phyloP scores from a whole-genome alignment of 768 basidiomycete genomes.

The Kwoniella dejecticola region DNA sequence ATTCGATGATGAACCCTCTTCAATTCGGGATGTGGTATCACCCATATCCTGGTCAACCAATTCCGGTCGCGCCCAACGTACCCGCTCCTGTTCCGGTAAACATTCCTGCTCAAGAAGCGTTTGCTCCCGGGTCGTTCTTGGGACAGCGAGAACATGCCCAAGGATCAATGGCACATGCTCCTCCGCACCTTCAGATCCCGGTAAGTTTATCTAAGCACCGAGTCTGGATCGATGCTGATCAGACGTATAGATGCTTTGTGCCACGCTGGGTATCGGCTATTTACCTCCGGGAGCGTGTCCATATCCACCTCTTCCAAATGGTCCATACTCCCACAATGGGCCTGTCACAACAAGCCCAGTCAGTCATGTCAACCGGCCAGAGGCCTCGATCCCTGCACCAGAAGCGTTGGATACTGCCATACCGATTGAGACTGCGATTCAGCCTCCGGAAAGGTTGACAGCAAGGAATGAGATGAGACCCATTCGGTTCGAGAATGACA shows the following conservation, averaged over 20 bases:
- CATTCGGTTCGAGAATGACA: conserved; percentile 12
- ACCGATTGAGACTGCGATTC: neutral
- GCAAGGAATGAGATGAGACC: neutral
- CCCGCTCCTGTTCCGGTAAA: too few species aligned
- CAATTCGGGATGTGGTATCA: too few species aligned
- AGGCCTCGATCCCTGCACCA: neutral
- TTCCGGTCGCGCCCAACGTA: too few species aligned
- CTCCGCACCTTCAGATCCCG: neutral
- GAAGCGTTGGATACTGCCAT: neutral
- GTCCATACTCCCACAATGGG: too few species aligned
- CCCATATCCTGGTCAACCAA: too few species aligned
- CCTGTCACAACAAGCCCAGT: too few species aligned
- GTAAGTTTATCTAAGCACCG: neutral
- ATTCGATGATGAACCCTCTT: too few species aligned
- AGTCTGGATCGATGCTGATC: neutral
- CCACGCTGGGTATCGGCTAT: conserved; percentile 3
- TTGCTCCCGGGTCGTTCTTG: too few species aligned
- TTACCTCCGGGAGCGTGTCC: neutral
- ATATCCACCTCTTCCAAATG: neutral
- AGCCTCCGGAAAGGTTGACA: neutral
- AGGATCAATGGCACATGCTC: too few species aligned
- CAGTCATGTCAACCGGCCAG: too few species aligned
- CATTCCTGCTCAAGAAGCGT: too few species aligned
- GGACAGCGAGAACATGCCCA: too few species aligned
- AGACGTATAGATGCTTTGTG: conserved; percentile 14